Base-by-base conservation (phyloP, 73 alveolate species). In the Durusdinium trenchii region DNA sequence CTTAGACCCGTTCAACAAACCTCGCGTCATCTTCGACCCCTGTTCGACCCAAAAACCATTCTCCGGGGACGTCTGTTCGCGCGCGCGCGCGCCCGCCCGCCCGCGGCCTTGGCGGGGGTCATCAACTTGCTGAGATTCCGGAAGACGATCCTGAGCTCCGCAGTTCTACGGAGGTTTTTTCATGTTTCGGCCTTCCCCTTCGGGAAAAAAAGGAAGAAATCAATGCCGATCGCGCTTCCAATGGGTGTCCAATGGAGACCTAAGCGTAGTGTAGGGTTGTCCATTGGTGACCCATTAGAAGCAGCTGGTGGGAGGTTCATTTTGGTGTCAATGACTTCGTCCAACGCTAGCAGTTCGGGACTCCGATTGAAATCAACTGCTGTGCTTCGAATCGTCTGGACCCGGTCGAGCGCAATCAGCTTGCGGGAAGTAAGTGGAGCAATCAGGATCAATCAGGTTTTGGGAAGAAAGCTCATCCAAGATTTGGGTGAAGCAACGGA, bases 51-150 rank as follows among this genome's bases (percentile, higher is more conserved):
- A n/a, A n/a, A n/a, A n/a, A n/a, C n/a, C n/a, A n/a, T n/a, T n/a
- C n/a, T n/a, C n/a, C n/a, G n/a, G n/a, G n/a, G n/a, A n/a, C n/a
- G n/a, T n/a, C n/a, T n/a, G n/a, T n/a, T n/a, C n/a, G n/a, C n/a
- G n/a, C n/a, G n/a, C n/a, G n/a, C n/a, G n/a, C n/a, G n/a, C 32
- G 95, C 95, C 95, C 54, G 60, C 36, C 54, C 83, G 9, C 54
- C 95, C 20, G 83, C 95, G 1, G 61, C 96, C 46, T 89, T 89
- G 67, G 85, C 96, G 4, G 96, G 96, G 9, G 96, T 89, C 96
- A 89, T 89, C 85, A 89, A 47, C 85, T 89, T 89, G 96, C 96
- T 89, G 71, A 89, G 40, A 85, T 69, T 89, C 36, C 96, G 96
- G 43, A 89, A 89, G 26, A 89, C 96, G 62, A 89, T 64, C 96